Evolutionary conservation across 2,329 filamentous ascomycete species (phyloP), one percentile per base, ranked within the genome.

Genomic region (Xylaria sp.): DNA sequence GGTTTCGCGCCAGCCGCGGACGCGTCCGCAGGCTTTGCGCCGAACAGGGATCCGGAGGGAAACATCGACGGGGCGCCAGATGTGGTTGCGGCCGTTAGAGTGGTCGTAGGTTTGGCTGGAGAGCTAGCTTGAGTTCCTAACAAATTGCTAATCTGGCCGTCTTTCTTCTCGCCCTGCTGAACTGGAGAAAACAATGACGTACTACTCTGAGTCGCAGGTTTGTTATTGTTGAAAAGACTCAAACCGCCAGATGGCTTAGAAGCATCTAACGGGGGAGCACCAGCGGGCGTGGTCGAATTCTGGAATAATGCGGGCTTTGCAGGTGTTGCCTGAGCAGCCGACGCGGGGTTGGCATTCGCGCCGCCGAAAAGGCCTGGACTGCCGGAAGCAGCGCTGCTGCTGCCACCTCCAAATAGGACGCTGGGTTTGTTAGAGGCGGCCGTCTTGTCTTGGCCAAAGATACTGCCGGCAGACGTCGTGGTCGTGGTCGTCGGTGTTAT

Each of bases 231-330:
- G 47, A 75, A 74, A 13, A 74, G 65, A 23, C 61, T 59, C 6
- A 63, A 10, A 9, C 53, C 56, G 42, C 53, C 57, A 51, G 71
- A 62, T 18, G 74, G 68, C 52, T 74, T 73, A 3, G 68, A 62
- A 49, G 65, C 63, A 57, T 73, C 75, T 4, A 74, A 67, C 0
- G 81, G 80, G 58, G 82, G 82, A n/a, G 79, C 77, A 42, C 82
- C 82, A 19, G 81, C 81, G 13, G 82, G 81, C 42, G 82, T 83
- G 2, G 81, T 83, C 16, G 81, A 83, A 57, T 75, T 73, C 39
- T 82, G 66, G n/a, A 68, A 65, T 58, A 82, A 78, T 56, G 75
- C 61, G 13, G 80, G 76, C 69, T 83, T 83, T n/a, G 76, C 75
- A 34, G 77, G 77, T 18, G 77, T 79, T 18, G 75, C 70, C 51